Percentiles rank a stretch among this genome's conserved stretches.
Conservation (phyloP, 228 moss, liverwort and hornwort species). For the Sphagnum fallax region DNA sequence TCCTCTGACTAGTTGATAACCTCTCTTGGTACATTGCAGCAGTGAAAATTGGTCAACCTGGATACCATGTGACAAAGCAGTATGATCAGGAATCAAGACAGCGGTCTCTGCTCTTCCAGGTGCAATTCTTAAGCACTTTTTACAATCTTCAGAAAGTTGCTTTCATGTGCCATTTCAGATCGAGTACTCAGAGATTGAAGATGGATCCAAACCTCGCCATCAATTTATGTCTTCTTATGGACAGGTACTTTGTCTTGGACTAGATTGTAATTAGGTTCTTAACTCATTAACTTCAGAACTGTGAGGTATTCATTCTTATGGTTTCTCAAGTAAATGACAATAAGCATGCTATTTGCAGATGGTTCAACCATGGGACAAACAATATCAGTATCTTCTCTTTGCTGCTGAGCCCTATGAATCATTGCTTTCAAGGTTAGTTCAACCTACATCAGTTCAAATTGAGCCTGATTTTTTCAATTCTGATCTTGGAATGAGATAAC, state of each 20-base stretch:
- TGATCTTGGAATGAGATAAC: too few relatives aligned
- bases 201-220: slow-evolving; percentile 75
- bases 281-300: too few relatives aligned
- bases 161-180: slow-evolving; percentile 34
- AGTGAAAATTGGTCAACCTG: slow-evolving; percentile 99
- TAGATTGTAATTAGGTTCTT: too few relatives aligned
- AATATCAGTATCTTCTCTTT: slow-evolving; percentile 90
- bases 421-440: slow-evolving; percentile 89
- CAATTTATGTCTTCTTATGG: slow-evolving; percentile 99
- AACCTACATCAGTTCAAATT: too few relatives aligned
- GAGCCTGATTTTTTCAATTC: too few relatives aligned
- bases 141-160: too few relatives aligned
- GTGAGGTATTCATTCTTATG: too few relatives aligned
- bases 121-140: slow-evolving; percentile 1
- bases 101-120: slow-evolving; percentile 93
- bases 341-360: slow-evolving; percentile 38
- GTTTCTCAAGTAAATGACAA: too few relatives aligned
- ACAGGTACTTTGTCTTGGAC: slow-evolving; percentile 36
- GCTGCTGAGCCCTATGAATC: slow-evolving; percentile 96
- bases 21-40: slow-evolving; percentile 5
- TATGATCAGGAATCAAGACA: slow-evolving; percentile 84
- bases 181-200: slow-evolving; percentile 95
- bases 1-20: too few relatives aligned
- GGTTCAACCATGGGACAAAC: slow-evolving; percentile 98
- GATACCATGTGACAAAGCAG: slow-evolving; percentile 95